Conservation (phyloP, 2,329 filamentous ascomycete genomes). For the Amphichorda felina region DNA sequence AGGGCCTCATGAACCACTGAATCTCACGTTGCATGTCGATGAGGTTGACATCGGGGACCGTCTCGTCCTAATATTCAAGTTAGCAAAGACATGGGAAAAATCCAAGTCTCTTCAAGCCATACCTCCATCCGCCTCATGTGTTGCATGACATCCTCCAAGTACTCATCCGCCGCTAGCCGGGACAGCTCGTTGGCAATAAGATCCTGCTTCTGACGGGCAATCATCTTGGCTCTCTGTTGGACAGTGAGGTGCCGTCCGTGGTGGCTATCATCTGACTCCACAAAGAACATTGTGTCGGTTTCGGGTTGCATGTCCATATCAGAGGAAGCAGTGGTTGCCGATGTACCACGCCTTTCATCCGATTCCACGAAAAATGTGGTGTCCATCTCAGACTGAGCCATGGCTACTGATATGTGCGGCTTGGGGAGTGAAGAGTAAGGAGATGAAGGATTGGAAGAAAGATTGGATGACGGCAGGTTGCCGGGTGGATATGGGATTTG, state of each 20-base stretch:
- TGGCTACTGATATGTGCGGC: conserved; percentile 22
- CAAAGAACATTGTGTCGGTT: conserved; percentile 36
- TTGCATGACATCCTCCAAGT: conserved; percentile 84
- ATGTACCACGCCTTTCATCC: conserved; percentile 8
- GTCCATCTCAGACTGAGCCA: conserved; percentile 32
- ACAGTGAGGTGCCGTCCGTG: too few relatives aligned
- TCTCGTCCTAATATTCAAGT: conserved; percentile 50
- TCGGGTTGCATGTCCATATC: too few relatives aligned
- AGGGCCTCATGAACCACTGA: conserved; percentile 98
- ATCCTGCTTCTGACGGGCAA: conserved; percentile 75
- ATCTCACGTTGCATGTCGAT: conserved; percentile 99
- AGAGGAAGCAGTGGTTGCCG: too few relatives aligned
- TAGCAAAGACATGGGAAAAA: conserved; percentile 9
- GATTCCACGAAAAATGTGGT: conserved; percentile 42
- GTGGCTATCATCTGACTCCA: conserved; percentile 24
- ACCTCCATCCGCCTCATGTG: conserved; percentile 96
- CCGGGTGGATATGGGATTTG: conserved; percentile 9
- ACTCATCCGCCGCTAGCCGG: conserved; percentile 73
- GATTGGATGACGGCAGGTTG: conserved; percentile 8
- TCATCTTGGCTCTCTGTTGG: conserved; percentile 64
- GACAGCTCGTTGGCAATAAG: conserved; percentile 85
- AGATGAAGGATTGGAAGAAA: conserved; percentile 6
- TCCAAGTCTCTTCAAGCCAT: conserved; percentile 12
- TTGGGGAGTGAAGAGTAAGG: conserved; percentile 11
- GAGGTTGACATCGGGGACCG: conserved; percentile 87